Evolutionary conservation across 805 yeast species (phyloP).

Genomic region (Ogataea dorogensis): DNA sequence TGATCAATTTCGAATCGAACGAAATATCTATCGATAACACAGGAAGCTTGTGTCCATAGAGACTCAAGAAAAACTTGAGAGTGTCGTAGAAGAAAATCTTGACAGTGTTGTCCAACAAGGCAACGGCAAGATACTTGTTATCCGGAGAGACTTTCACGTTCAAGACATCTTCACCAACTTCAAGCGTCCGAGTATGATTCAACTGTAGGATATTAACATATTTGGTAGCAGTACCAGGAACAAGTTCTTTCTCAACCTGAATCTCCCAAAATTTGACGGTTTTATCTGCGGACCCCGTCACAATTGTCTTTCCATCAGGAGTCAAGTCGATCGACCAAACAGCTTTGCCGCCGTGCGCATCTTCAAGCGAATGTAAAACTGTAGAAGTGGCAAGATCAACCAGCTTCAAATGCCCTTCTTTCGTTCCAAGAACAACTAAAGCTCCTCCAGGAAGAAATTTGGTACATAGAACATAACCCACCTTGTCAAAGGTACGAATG

Average conservation of each 20-base stretch:
- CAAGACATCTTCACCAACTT: constrained; percentile 81
- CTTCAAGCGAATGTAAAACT: constrained; percentile 62
- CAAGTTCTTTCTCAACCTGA: constrained; percentile 59
- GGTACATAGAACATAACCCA: constrained; percentile 82
- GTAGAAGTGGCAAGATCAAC: constrained; percentile 85
- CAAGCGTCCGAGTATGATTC: constrained; percentile 76
- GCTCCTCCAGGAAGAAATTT: constrained; percentile 91
- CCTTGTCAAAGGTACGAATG: constrained; percentile 73
- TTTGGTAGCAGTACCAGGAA: constrained; percentile 61
- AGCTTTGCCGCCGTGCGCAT: constrained; percentile 71
- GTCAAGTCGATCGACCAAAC: constrained; percentile 90
- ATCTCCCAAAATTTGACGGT: constrained; percentile 87
- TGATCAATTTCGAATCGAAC: constrained; percentile 77
- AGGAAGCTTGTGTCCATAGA: constrained; percentile 96
- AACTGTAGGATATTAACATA: constrained; percentile 54
- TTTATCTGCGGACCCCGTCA: constrained; percentile 95
- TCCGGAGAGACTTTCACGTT: constrained; percentile 81
- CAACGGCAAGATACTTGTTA: constrained; percentile 71
- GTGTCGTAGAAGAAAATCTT: constrained; percentile 88
- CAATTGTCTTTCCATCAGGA: constrained; percentile 77
- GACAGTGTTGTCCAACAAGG: constrained; percentile 90
- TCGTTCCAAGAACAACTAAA: constrained; percentile 82
- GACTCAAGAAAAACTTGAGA: constrained; percentile 79
- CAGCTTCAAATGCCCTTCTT: constrained; percentile 78
- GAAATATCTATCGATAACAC: constrained; percentile 92